Evolutionary conservation across 2,329 filamentous ascomycete genomes (phyloP).

Genomic region (Truncatella angustata): DNA sequence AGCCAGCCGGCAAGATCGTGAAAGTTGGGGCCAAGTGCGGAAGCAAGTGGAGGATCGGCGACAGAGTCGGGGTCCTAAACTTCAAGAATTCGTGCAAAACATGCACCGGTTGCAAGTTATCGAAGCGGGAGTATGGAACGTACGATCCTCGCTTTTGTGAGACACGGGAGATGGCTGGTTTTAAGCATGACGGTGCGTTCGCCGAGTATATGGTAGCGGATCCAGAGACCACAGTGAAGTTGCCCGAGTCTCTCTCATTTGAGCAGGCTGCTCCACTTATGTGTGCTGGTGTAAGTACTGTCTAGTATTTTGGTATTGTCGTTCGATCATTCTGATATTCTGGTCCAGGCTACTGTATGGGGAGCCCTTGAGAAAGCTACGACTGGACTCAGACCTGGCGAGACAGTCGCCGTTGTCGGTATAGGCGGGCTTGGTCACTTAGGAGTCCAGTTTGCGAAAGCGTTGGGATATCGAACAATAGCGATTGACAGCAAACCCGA

Average conservation of each 20-base stretch:
- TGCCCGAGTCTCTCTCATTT: conserved; percentile 26
- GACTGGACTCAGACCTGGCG: conserved; percentile 18
- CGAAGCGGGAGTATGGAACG: conserved; percentile 11
- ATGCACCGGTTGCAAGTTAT: conserved; percentile 27
- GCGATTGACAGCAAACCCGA: conserved; percentile 33
- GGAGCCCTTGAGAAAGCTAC: conserved; percentile 30
- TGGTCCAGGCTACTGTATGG: conserved; percentile 30
- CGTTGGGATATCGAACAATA: conserved; percentile 32
- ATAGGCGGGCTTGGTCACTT: conserved; percentile 35
- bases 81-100: conserved; percentile 29
- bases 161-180: conserved; percentile 29
- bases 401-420: conserved; percentile 30
- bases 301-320: not conserved
- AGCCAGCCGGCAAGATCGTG: conserved; percentile 31
- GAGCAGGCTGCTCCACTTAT: conserved; percentile 35
- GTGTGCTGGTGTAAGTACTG: conserved; percentile 30
- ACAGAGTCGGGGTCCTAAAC: conserved; percentile 34
- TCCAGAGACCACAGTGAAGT: conserved; percentile 24
- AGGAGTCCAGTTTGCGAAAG: conserved; percentile 33
- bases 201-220: conserved; percentile 33
- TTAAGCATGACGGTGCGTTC: conserved; percentile 32
- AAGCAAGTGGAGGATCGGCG: conserved; percentile 26
- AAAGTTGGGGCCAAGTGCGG: conserved; percentile 22
- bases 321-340: not conserved
- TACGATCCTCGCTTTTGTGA: conserved; percentile 32